Conservation (phyloP, 2,329 filamentous ascomycete species). For the Colletotrichum sublineola region DNA sequence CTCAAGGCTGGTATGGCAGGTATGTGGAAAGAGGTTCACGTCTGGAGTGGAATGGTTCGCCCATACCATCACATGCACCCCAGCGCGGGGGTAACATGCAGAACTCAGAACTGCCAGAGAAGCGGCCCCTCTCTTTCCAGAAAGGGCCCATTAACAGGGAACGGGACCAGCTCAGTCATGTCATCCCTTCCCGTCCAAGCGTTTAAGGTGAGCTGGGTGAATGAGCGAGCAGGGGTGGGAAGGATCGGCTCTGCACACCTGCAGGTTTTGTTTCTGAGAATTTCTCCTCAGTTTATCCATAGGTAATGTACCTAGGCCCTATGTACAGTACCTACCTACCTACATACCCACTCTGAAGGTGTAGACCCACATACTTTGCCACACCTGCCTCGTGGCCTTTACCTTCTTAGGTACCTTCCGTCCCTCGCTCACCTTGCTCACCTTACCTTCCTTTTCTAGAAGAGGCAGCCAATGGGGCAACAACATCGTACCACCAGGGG, state of each 20-base stretch:
- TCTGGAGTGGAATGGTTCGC: slow-evolving; percentile 39
- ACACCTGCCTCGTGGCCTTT: not conserved
- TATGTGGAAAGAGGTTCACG: slow-evolving; percentile 19
- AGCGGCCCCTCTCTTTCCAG: slow-evolving; percentile 14
- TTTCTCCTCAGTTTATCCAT: slow-evolving; percentile 2
- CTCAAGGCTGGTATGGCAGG: too few species aligned
- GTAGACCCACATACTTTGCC: slow-evolving; percentile 1
- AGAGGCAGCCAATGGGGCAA: slow-evolving; percentile 13
- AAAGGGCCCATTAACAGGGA: not conserved
- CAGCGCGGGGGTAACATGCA: slow-evolving; percentile 35
- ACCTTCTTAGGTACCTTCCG: slow-evolving; percentile 8
- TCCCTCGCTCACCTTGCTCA: not conserved
- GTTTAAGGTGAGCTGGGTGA: not conserved
- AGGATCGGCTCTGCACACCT: not conserved
- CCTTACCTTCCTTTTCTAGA: slow-evolving; percentile 11
- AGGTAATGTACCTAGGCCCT: too few species aligned
- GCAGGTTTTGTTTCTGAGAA: not conserved
- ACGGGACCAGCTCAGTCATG: not conserved
- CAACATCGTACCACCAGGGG: not conserved
- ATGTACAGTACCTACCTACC: too few species aligned
- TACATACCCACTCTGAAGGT: not conserved
- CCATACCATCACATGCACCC: slow-evolving; percentile 38
- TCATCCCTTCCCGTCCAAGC: not conserved
- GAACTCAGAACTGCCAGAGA: slow-evolving; percentile 7
- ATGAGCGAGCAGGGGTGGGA: not conserved